A percentile compares a stretch with the other conserved stretches of the same genome.
Conservation (phyloP, 257 asterid genomes). For the Knoxia roxburghii region DNA sequence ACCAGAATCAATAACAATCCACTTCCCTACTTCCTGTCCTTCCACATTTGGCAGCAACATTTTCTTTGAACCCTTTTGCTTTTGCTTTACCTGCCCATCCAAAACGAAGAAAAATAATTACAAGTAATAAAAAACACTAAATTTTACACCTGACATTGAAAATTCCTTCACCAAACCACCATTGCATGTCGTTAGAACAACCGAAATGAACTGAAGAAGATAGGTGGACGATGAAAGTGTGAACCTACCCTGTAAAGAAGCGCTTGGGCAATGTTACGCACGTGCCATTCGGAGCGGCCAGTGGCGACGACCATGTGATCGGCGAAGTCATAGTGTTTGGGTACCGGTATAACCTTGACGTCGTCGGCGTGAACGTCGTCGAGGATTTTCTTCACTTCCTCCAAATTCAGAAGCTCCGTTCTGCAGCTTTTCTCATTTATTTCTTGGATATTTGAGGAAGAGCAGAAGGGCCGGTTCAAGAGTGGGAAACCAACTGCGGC, state of each 20-base stretch:
- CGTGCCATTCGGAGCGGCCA: slow-evolving; percentile 95
- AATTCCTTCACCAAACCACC: neutral
- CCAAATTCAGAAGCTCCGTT: slow-evolving; percentile 56
- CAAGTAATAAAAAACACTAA: slow-evolving; percentile 6
- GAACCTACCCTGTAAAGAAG: slow-evolving; percentile 67
- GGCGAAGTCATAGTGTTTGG: slow-evolving; percentile 55
- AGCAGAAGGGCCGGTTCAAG: slow-evolving; percentile 30
- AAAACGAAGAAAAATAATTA: slow-evolving; percentile 10
- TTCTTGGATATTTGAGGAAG: slow-evolving; percentile 18
- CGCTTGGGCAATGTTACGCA: slow-evolving; percentile 91
- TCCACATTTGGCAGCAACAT: slow-evolving; percentile 84
- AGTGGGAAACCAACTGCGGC: slow-evolving; percentile 12
- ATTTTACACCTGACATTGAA: neutral
- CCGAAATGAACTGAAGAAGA: neutral
- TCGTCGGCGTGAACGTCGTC: slow-evolving; percentile 84
- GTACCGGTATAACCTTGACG: slow-evolving; percentile 57
- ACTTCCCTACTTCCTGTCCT: slow-evolving; percentile 89
- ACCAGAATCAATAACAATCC: slow-evolving; percentile 96
- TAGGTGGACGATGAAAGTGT: neutral
- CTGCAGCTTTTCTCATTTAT: slow-evolving; percentile 2
- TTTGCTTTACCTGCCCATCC: slow-evolving; percentile 74
- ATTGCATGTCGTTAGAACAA: neutral
- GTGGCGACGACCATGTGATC: slow-evolving; percentile 91
- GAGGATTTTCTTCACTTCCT: slow-evolving; percentile 75
- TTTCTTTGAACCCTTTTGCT: slow-evolving; percentile 84